Evolutionary conservation across 495 filamentous ascomycete genomes (phyloP), one percentile per base, ranked within the genome.

Genomic region (Penicillium subrubescens): DNA sequence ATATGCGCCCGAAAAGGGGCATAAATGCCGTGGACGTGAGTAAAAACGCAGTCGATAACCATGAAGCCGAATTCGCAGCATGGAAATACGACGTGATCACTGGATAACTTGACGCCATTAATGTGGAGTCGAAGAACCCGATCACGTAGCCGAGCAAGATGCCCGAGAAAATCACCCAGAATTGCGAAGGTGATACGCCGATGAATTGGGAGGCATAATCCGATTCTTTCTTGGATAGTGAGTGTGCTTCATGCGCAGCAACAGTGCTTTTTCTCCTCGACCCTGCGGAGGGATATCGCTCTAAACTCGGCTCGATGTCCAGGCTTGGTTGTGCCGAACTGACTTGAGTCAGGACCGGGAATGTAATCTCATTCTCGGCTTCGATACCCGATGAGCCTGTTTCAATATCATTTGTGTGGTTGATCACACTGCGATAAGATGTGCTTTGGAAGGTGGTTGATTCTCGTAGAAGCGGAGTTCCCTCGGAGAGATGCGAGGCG

Each of bases 41-140:
- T 10, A 93, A 69, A 59, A 93, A 94, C 0, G 90, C 86, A 0
- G 90, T 93, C 23, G 90, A 92, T 5, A 94, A 80, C 91, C 91
- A 94, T 11, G 90, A 92, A 8, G 90, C 90, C 19, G 84, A 81
- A 68, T 93, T 92, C 15, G 89, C 89, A 55, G 88, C 83, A 57
- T 88, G 79, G 72, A 94, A 93, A 68, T 92, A 85, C 0, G 89
- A 91, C 0, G 91, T 93, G 57, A 94, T 92, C 35, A 92, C 89
- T 10, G 91, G 91, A 73, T 94, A 91, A 50, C 84, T 89, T 2
- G 90, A 92, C 0, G 90, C 90, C 90, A 94, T 93, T 67, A 93
- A 82, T 8, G 90, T 93, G 31, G 83, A 82, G 77, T 94, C 91
- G 71, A 93, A 93, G 66, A 81, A 84, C 1, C 82, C 84, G 59